phyloP scores from a whole-genome alignment of 139 green algal genomes.

The Chara braunii region DNA sequence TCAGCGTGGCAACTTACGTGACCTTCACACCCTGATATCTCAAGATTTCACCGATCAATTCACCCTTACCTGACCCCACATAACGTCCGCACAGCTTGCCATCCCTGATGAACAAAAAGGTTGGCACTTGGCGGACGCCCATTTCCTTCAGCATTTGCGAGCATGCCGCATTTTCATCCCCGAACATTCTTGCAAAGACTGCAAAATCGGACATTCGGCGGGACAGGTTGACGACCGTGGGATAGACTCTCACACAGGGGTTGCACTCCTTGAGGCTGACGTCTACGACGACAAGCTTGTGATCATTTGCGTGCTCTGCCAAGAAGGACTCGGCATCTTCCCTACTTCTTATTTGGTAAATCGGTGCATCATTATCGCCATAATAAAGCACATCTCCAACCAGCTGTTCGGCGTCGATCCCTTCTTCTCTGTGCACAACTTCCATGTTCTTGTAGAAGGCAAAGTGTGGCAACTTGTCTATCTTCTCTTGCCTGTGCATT shows the following conservation, averaged over 20 bases:
- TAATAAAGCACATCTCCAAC: conserved; percentile 15
- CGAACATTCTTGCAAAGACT: conserved; percentile 18
- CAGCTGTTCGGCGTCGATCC: conserved; percentile 10
- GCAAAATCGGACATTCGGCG: conserved; percentile 3
- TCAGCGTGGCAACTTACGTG: too few species aligned
- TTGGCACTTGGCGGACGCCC: conserved; percentile 18
- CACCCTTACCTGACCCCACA: conserved; percentile 22
- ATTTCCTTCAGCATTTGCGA: neutral
- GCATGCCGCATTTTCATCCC: conserved; percentile 8
- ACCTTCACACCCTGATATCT: conserved; percentile 15
- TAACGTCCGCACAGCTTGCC: conserved; percentile 12
- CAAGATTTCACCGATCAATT: conserved; percentile 19
- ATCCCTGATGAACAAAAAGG: conserved; percentile 23
- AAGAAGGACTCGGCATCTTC: neutral
- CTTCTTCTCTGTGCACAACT: conserved; percentile 8
- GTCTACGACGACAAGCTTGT: conserved; percentile 19
- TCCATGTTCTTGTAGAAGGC: conserved; percentile 10
- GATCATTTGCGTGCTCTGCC: neutral
- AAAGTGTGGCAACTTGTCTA: conserved; percentile 16
- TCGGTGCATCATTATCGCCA: neutral
- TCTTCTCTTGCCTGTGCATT: too few species aligned
- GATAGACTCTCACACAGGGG: conserved; percentile 24
- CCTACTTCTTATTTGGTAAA: neutral
- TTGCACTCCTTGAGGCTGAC: conserved; percentile 9
- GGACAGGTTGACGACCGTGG: conserved; percentile 13